phyloP scores from a whole-genome alignment of 176 grass and related monocot genomes.

The Bonia amplexicaulis region DNA sequence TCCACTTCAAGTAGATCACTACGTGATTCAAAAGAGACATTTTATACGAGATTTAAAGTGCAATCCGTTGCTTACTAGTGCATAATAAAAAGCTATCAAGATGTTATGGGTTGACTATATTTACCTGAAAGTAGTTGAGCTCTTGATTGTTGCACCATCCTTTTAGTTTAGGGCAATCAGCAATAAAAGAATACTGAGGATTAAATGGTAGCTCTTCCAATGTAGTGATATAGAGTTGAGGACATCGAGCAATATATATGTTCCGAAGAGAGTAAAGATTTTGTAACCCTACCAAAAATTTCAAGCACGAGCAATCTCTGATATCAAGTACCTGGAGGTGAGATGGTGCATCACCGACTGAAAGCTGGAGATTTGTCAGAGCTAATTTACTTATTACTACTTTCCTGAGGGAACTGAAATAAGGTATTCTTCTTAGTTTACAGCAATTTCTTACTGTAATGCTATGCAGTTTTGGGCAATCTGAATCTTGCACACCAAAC shows the following conservation, averaged over 20 bases:
- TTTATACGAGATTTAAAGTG: no score
- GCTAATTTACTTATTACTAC: not conserved
- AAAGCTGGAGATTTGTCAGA: constrained; percentile 6
- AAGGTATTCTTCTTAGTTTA: constrained; percentile 14
- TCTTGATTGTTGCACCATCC: constrained; percentile 19
- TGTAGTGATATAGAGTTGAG: not conserved
- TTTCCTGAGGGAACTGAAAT: not conserved
- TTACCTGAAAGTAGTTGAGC: constrained; percentile 33
- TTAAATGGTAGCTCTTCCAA: not conserved
- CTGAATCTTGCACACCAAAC: not conserved
- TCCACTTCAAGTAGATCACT: no score
- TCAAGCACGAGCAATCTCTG: not conserved
- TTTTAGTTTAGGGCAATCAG: constrained; percentile 23
- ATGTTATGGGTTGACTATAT: not conserved
- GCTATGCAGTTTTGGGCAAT: constrained; percentile 14
- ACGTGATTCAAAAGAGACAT: no score
- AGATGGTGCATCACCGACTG: not conserved
- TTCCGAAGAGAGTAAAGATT: not conserved
- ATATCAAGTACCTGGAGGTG: constrained; percentile 2
- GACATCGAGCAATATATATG: constrained; percentile 17
- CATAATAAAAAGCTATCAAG: no score
- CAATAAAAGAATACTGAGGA: not conserved
- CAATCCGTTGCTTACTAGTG: no score
- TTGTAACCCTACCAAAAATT: not conserved
- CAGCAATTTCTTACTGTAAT: constrained; percentile 17